Evolutionary conservation across 2,329 filamentous ascomycete genomes (phyloP).

Genomic region (Colletotrichum chrysophilum): DNA sequence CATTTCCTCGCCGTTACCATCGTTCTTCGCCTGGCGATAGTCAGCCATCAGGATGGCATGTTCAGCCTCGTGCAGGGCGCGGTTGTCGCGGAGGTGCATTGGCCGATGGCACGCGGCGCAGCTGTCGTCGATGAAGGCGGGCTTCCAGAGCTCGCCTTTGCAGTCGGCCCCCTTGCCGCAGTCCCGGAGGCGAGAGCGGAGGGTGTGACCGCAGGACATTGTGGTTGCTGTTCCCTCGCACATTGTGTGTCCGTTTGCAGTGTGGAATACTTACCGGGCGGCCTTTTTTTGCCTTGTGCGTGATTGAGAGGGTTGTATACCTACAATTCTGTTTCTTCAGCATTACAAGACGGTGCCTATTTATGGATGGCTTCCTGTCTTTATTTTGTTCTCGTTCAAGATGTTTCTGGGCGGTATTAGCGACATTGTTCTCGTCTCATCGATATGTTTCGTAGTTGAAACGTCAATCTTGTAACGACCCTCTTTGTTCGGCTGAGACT

Average conservation of each 20-base stretch:
- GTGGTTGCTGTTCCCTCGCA: conserved; percentile 26
- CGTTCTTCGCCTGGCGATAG: conserved; percentile 29
- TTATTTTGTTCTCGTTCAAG: background rate
- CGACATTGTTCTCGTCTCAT: background rate
- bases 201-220: conserved; percentile 30
- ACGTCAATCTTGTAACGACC: background rate
- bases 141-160: background rate
- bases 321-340: background rate
- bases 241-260: conserved; percentile 23
- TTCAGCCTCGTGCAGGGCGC: conserved; percentile 30
- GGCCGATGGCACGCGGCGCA: conserved; percentile 41
- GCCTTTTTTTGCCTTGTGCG: background rate
- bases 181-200: conserved; percentile 20
- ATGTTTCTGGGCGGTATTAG: background rate
- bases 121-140: conserved; percentile 35
- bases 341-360: conserved; percentile 20
- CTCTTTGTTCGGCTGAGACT: background rate
- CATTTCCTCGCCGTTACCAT: conserved; percentile 28
- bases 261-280: background rate
- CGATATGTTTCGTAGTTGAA: background rate
- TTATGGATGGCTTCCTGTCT: background rate
- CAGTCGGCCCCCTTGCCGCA: conserved; percentile 13
- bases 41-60: conserved; percentile 29
- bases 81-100: conserved; percentile 26
- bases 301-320: background rate